Percentiles rank a stretch among this genome's conserved stretches.
These are phyloP conservation scores for Wallacemonas sp. DNA, from an alignment of 208 protist genomes.

Conservation along the genomic window DNA sequence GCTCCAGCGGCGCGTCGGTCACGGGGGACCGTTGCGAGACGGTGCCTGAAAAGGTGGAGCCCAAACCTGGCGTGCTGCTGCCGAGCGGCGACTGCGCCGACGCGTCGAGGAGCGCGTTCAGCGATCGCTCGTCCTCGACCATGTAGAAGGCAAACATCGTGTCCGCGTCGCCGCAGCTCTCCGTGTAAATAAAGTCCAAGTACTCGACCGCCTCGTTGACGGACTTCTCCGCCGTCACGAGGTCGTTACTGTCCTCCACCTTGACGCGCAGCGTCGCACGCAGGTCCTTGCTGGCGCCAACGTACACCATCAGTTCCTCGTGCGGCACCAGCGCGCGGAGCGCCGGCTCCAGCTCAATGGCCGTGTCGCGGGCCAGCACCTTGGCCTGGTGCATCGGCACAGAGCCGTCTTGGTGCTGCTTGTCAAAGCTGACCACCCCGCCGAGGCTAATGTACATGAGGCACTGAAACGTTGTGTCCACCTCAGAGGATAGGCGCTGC, in stretches of 20 bases:
- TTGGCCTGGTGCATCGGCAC: slow-evolving; percentile 93
- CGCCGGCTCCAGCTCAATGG: slow-evolving; percentile 67
- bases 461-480: slow-evolving; percentile 81
- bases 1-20: background rate
- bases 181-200: slow-evolving; percentile 68
- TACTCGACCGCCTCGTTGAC: slow-evolving; percentile 77
- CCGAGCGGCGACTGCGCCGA: slow-evolving; percentile 15
- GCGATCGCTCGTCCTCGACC: slow-evolving; percentile 73
- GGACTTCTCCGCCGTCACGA: slow-evolving; percentile 62
- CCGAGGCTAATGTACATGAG: slow-evolving; percentile 87
- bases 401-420: slow-evolving; percentile 68
- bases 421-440: slow-evolving; percentile 76
- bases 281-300: slow-evolving; percentile 61
- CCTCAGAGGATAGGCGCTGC: slow-evolving; percentile 36
- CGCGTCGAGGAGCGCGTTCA: slow-evolving; percentile 51
- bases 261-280: slow-evolving; percentile 83
- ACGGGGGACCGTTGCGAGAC: background rate
- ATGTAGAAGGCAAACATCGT: slow-evolving; percentile 83
- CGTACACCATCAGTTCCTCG: slow-evolving; percentile 68
- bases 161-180: slow-evolving; percentile 42
- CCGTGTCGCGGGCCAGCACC: slow-evolving; percentile 68
- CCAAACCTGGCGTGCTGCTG: slow-evolving; percentile 11
- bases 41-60: slow-evolving; percentile 16
- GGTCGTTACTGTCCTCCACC: slow-evolving; percentile 88
- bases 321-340: slow-evolving; percentile 55